A percentile compares a stretch with the other conserved stretches of the same genome.
Conservation (phyloP, 75 land plant genomes). For the Sequoiadendron giganteum region DNA sequence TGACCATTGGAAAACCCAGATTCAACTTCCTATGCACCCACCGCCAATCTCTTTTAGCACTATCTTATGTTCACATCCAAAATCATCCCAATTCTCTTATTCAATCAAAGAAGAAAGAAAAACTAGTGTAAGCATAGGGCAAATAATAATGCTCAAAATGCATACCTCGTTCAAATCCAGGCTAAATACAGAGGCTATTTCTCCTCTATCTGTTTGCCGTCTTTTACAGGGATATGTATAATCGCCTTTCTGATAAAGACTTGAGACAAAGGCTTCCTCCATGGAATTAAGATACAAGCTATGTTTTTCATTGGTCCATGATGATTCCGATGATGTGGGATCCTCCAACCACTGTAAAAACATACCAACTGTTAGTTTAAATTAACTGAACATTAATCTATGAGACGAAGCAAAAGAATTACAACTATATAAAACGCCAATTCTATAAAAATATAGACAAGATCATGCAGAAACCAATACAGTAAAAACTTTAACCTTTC, state of each 20-base stretch:
- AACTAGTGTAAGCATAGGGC: not conserved
- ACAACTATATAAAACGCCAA: no score
- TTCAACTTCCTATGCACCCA: not conserved
- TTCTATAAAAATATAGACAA: no score
- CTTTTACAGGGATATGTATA: not conserved
- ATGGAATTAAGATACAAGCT: not conserved
- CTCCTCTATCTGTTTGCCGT: not conserved
- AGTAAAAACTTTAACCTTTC: not conserved
- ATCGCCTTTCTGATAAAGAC: not conserved
- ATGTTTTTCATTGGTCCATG: slow-evolving; percentile 1
- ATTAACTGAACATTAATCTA: not conserved
- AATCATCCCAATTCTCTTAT: not conserved
- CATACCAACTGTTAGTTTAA: not conserved
- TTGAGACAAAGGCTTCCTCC: not conserved
- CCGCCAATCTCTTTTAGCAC: not conserved
- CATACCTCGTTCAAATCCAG: not conserved
- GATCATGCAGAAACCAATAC: no score
- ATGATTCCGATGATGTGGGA: not conserved
- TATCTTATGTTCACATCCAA: not conserved
- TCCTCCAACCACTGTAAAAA: not conserved
- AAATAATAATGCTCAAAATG: not conserved
- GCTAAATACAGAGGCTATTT: not conserved
- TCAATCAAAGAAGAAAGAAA: not conserved
- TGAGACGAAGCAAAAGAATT: not conserved
- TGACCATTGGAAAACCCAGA: not conserved